phyloP scores from a whole-genome alignment of 768 basidiomycete species.

The Galerina marginata region DNA sequence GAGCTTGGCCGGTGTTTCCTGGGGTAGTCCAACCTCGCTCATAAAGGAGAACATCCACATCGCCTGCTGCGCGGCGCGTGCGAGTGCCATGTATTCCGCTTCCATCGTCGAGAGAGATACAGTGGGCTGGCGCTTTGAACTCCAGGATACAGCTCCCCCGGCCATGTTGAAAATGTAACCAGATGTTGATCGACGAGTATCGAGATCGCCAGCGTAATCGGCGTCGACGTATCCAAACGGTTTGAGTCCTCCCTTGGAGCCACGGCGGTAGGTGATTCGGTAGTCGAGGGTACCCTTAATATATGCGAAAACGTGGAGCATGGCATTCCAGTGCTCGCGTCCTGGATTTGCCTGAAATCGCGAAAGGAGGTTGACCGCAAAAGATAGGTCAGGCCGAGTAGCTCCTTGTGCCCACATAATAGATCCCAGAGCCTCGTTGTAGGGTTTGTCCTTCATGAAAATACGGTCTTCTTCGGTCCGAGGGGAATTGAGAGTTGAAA shows the following conservation, averaged over 20 bases:
- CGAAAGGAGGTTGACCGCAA: constrained; percentile 22
- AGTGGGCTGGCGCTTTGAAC: constrained; percentile 34
- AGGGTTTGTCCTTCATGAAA: constrained; percentile 14
- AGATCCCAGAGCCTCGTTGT: constrained; percentile 13
- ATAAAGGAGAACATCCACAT: constrained; percentile 29
- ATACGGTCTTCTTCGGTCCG: background rate
- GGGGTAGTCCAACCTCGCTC: constrained; percentile 22
- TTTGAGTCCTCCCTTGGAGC: constrained; percentile 7
- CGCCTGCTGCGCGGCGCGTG: constrained; percentile 25
- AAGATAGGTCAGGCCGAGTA: constrained; percentile 31
- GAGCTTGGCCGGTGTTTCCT: constrained; percentile 8
- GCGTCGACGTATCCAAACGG: constrained; percentile 24
- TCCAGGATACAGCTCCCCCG: constrained; percentile 39
- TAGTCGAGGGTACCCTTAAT: constrained; percentile 11
- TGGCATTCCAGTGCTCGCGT: constrained; percentile 22
- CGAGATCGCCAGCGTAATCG: constrained; percentile 23
- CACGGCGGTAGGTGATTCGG: constrained; percentile 7
- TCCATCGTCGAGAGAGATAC: constrained; percentile 41
- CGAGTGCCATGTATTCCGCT: constrained; percentile 41
- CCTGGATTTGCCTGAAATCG: constrained; percentile 31
- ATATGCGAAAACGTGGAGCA: constrained; percentile 26
- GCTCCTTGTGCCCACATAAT: constrained; percentile 29
- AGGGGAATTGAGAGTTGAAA: background rate
- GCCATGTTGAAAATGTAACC: constrained; percentile 39
- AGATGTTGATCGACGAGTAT: constrained; percentile 33